Conservation (phyloP, 2,329 filamentous ascomycete genomes). For the Alternaria triticina region DNA sequence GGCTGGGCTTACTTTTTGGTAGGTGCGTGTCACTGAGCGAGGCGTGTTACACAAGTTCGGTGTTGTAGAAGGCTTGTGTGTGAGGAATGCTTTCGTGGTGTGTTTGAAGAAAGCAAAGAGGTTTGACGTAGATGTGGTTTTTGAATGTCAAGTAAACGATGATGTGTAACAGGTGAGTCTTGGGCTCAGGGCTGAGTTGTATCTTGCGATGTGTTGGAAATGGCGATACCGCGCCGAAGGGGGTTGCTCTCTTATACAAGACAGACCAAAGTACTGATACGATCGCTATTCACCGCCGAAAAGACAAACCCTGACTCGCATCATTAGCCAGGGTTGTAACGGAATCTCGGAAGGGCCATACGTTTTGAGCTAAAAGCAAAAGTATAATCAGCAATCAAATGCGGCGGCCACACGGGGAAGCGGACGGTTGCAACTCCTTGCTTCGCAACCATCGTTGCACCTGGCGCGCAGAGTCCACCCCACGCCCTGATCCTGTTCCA, state of each 20-base stretch:
- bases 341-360: slow-evolving; percentile 14
- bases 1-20: slow-evolving; percentile 40
- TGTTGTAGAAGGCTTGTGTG: slow-evolving; percentile 19
- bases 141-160: slow-evolving; percentile 1
- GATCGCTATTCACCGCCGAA: slow-evolving; percentile 28
- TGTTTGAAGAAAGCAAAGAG: slow-evolving; percentile 3
- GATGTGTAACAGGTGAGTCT: slow-evolving; percentile 11
- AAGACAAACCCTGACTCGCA: slow-evolving; percentile 36
- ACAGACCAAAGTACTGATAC: slow-evolving; percentile 8
- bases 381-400: slow-evolving; percentile 25
- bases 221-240: slow-evolving; percentile 20
- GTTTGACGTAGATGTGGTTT: slow-evolving; percentile 12
- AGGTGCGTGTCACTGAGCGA: slow-evolving; percentile 16
- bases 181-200: slow-evolving; percentile 7
- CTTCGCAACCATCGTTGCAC: slow-evolving; percentile 37
- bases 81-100: slow-evolving; percentile 8
- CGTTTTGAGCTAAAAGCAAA: slow-evolving; percentile 40
- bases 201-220: slow-evolving; percentile 12
- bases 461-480: slow-evolving; percentile 36
- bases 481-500: slow-evolving; percentile 34
- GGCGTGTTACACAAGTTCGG: slow-evolving; percentile 20
- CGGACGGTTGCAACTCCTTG: slow-evolving; percentile 42
- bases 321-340: slow-evolving; percentile 16
- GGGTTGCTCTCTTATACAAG: slow-evolving; percentile 33
- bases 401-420: slow-evolving; percentile 32